Percentiles rank a stretch among this genome's conserved stretches.
These are phyloP conservation scores for Bisporella sp. DNA, from an alignment of 2,329 filamentous ascomycete genomes.

Conservation along the genomic window DNA sequence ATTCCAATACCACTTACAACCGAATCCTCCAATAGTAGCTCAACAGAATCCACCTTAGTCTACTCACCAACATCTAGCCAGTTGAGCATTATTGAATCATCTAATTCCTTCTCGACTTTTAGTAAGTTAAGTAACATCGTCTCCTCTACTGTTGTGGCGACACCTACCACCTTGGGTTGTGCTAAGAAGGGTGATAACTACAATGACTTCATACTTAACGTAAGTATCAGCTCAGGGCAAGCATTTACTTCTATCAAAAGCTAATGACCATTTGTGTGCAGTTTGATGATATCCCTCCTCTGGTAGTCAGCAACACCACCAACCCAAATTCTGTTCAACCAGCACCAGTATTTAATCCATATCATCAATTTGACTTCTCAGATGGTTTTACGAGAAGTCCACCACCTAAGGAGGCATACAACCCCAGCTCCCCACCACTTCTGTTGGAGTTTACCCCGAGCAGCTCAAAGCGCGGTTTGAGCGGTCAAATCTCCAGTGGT, in stretches of 20 bases:
- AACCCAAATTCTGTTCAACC: constrained; percentile 8
- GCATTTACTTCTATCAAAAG: too few species aligned
- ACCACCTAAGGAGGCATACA: constrained; percentile 24
- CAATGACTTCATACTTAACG: constrained; percentile 22
- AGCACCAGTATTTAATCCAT: constrained; percentile 25
- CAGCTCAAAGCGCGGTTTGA: constrained; percentile 21
- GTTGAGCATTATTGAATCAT: too few species aligned
- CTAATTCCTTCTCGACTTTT: too few species aligned
- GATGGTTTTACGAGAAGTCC: constrained; percentile 28
- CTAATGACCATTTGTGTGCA: constrained; percentile 1
- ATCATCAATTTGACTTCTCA: constrained; percentile 30
- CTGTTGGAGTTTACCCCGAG: constrained; percentile 26
- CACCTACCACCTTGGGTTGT: constrained; percentile 7
- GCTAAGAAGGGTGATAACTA: constrained; percentile 13
- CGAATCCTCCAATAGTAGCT: too few species aligned
- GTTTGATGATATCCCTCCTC: constrained; percentile 26
- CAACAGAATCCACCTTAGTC: too few species aligned
- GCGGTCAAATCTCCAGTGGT: constrained; percentile 21
- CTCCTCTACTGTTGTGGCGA: constrained; percentile 7
- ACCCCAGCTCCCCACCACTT: constrained; percentile 23
- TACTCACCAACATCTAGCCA: too few species aligned
- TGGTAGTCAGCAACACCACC: constrained; percentile 16
- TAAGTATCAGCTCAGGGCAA: constrained; percentile 7
- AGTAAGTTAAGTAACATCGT: not conserved
- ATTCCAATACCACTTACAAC: too few species aligned